Percentiles rank a stretch among this genome's conserved stretches.
phyloP scores from a whole-genome alignment of 495 filamentous ascomycete species.

The Viridothelium virens region DNA sequence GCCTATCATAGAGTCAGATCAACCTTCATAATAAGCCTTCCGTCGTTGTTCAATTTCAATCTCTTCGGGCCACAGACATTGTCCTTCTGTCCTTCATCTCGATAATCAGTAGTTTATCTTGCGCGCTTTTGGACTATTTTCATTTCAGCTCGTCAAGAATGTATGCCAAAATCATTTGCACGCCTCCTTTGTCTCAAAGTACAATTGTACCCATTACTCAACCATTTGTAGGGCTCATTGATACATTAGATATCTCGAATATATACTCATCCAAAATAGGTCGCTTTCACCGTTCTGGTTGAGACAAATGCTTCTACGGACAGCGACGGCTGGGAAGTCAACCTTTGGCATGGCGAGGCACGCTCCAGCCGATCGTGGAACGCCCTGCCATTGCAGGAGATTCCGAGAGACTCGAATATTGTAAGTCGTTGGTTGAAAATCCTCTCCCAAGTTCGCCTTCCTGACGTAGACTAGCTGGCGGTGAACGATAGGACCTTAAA shows the following conservation, averaged over 20 bases:
- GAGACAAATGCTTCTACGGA: conserved; percentile 50
- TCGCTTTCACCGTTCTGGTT: conserved; percentile 62
- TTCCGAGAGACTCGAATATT: conserved; percentile 34
- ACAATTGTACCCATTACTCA: background rate
- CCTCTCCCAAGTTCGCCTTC: background rate
- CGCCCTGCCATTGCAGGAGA: conserved; percentile 28
- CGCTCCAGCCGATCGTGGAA: background rate
- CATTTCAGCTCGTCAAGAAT: conserved; percentile 24
- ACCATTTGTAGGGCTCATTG: background rate
- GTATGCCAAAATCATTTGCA: conserved; percentile 46
- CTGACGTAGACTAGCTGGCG: conserved; percentile 38
- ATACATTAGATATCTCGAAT: background rate
- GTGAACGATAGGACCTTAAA: conserved; percentile 18
- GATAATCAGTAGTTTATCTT: background rate
- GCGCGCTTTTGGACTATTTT: background rate
- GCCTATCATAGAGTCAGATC: too few species aligned
- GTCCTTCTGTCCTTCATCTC: too few species aligned
- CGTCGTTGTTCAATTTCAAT: too few species aligned
- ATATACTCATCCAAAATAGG: conserved; percentile 27
- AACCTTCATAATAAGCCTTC: too few species aligned
- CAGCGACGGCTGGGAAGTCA: conserved; percentile 57
- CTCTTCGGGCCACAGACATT: too few species aligned
- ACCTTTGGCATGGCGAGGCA: conserved; percentile 49
- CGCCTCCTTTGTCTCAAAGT: conserved; percentile 65
- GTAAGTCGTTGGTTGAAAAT: conserved; percentile 26